Percentiles rank a stretch among this genome's conserved stretches.
Evolutionary conservation across 306 rosid species (phyloP).

Genomic region (Delonix regia): DNA sequence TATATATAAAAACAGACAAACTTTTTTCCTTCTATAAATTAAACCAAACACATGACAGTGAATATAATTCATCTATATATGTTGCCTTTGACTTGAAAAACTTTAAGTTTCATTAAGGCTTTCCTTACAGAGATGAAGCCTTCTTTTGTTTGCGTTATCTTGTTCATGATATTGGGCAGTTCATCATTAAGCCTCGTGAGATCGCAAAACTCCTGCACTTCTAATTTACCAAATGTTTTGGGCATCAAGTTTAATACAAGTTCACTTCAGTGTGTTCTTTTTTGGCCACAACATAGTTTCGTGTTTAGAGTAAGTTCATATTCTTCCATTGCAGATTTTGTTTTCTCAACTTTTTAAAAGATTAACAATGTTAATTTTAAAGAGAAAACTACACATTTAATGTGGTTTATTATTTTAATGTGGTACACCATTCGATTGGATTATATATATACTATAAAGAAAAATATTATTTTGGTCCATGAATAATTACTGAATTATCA

Average conservation of each 20-base stretch:
- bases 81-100: neutral
- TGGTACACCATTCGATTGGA: no score
- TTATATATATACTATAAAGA: no score
- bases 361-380: no score
- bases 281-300: conserved; percentile 27
- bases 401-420: no score
- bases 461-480: no score
- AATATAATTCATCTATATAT: neutral
- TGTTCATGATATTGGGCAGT: conserved; percentile 1
- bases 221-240: neutral
- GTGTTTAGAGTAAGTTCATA: conserved; percentile 25
- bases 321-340: no score
- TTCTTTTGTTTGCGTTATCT: conserved; percentile 3
- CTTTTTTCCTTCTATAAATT: neutral
- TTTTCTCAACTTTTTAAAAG: no score
- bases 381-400: no score
- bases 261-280: conserved; percentile 16
- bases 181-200: conserved; percentile 21
- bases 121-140: conserved; percentile 31
- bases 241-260: conserved; percentile 24
- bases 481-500: no score
- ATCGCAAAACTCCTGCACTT: conserved; percentile 35
- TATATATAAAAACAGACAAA: neutral
- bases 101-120: no score
- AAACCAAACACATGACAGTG: neutral